These are phyloP conservation scores for Daldinia loculata DNA, from an alignment of 495 filamentous ascomycete genomes.

Conservation along the genomic window DNA sequence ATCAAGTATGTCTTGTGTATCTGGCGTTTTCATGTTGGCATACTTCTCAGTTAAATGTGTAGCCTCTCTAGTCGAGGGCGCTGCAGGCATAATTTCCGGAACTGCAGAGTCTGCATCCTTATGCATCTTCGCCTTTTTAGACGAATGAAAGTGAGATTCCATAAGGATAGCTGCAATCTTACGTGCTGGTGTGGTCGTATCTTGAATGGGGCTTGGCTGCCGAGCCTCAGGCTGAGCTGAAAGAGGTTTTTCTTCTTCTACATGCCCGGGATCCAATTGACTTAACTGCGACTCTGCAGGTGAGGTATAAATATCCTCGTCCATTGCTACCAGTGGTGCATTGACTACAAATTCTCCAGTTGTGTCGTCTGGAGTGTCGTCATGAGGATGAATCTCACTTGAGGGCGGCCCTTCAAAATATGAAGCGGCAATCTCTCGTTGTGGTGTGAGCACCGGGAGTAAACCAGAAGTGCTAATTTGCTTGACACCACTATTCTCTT, in stretches of 20 bases:
- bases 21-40: conserved; percentile 45
- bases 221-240: conserved; percentile 5
- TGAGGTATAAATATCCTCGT: neutral
- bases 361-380: conserved; percentile 3
- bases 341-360: neutral
- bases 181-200: conserved; percentile 23
- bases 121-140: conserved; percentile 18
- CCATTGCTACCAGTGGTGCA: neutral
- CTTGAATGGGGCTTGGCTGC: conserved; percentile 17
- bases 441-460: conserved; percentile 28
- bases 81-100: conserved; percentile 29
- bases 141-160: conserved; percentile 22
- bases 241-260: conserved; percentile 13
- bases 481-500: conserved; percentile 12
- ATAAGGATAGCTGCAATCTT: conserved; percentile 30
- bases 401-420: conserved; percentile 31
- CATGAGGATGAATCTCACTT: neutral
- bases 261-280: neutral
- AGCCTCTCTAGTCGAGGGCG: conserved; percentile 43
- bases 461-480: conserved; percentile 14
- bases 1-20: conserved; percentile 55
- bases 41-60: conserved; percentile 33
- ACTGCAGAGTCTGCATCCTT: conserved; percentile 30
- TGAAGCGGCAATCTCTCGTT: conserved; percentile 35
- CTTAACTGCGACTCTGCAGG: conserved; percentile 10